Percentiles rank a stretch among this genome's conserved stretches.
phyloP scores from a whole-genome alignment of 352 stramenopile genomes.

The Phytophthora palmivora region DNA sequence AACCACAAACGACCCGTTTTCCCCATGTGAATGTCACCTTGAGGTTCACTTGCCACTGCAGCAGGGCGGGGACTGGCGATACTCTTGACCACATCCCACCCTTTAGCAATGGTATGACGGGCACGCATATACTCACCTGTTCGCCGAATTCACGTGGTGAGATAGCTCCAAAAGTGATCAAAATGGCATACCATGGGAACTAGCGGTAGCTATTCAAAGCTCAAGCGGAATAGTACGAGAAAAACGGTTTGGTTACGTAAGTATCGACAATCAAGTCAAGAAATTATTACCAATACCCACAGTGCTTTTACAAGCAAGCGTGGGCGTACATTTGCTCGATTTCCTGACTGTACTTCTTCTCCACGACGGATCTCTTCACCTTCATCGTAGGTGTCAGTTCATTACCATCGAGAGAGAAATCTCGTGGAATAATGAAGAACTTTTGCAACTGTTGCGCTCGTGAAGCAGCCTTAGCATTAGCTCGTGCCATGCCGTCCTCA shows the following conservation, averaged over 20 bases:
- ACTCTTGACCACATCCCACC: slow-evolving; percentile 25
- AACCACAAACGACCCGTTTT: slow-evolving; percentile 30
- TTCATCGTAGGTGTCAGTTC: slow-evolving; percentile 96
- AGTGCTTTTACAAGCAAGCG: slow-evolving; percentile 11
- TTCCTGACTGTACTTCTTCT: slow-evolving; percentile 86
- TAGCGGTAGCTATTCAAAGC: slow-evolving; percentile 21
- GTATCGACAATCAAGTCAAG: not conserved
- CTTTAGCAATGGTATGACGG: slow-evolving; percentile 25
- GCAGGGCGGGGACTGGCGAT: slow-evolving; percentile 6
- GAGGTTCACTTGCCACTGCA: not conserved
- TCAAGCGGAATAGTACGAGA: not conserved
- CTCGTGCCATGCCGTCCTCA: slow-evolving; percentile 65
- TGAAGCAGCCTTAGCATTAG: slow-evolving; percentile 60
- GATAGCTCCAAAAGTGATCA: slow-evolving; percentile 18
- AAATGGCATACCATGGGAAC: not conserved
- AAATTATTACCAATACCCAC: not conserved
- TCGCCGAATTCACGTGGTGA: slow-evolving; percentile 5
- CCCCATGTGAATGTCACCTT: slow-evolving; percentile 11
- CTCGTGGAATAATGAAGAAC: slow-evolving; percentile 73
- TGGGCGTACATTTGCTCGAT: slow-evolving; percentile 89
- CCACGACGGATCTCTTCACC: slow-evolving; percentile 90
- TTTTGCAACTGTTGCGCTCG: slow-evolving; percentile 77
- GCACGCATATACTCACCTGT: slow-evolving; percentile 1
- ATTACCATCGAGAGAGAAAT: slow-evolving; percentile 89
- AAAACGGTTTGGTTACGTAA: slow-evolving; percentile 11